phyloP scores from a whole-genome alignment of 2,329 filamentous ascomycete genomes.

The Xylaria sp. region DNA sequence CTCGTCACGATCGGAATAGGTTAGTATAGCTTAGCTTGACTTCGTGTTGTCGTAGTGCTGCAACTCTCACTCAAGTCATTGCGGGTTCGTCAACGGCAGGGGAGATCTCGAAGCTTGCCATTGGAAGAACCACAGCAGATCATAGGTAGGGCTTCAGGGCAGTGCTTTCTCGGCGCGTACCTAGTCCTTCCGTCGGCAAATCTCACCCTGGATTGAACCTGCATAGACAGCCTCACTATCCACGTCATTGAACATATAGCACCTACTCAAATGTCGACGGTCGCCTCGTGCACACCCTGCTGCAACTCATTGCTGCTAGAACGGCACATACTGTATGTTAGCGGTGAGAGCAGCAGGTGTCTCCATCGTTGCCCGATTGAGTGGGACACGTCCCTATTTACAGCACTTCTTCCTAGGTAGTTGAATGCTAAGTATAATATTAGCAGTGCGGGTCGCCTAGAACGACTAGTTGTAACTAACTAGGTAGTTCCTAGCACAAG shows the following conservation, averaged over 20 bases:
- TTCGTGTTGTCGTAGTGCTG: slow-evolving; percentile 2
- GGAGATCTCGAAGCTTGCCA: not conserved
- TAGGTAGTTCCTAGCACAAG: not conserved
- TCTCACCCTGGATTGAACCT: slow-evolving; percentile 3
- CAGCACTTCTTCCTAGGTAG: not conserved
- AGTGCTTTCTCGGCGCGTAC: not conserved
- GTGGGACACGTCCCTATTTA: no score
- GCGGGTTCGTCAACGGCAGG: not conserved
- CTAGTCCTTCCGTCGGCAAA: slow-evolving; percentile 5
- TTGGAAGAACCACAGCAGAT: slow-evolving; percentile 11
- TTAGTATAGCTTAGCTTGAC: not conserved
- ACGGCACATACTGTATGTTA: not conserved
- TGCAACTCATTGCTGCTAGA: not conserved
- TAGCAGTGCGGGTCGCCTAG: slow-evolving; percentile 12
- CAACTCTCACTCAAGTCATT: not conserved
- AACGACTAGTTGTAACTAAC: slow-evolving; percentile 1
- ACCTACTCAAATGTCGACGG: not conserved
- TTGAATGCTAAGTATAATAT: not conserved
- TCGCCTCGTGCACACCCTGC: not conserved
- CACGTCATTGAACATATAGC: slow-evolving; percentile 32
- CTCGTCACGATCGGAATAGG: not conserved
- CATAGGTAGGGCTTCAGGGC: not conserved
- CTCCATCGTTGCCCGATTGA: slow-evolving; percentile 12
- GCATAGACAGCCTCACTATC: slow-evolving; percentile 30
- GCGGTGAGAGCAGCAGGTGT: slow-evolving; percentile 12